phyloP scores from a whole-genome alignment of 2,329 filamentous ascomycete species.

The Diaporthe sp. region DNA sequence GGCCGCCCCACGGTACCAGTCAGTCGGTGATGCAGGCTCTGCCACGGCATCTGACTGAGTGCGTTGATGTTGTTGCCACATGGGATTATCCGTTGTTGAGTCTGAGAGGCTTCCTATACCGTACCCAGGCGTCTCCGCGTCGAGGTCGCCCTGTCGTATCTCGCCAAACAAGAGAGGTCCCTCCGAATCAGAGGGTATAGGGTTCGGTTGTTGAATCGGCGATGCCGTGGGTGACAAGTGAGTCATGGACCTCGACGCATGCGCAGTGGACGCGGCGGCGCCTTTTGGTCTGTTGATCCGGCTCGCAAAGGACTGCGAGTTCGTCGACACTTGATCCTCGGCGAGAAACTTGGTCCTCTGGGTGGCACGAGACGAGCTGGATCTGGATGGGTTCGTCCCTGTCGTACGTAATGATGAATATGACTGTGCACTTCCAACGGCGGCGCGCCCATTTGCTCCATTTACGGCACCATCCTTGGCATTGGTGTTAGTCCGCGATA shows the following conservation, averaged over 20 bases:
- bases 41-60: slow-evolving; percentile 69
- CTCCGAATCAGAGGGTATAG: slow-evolving; percentile 47
- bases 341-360: slow-evolving; percentile 63
- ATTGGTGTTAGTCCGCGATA: slow-evolving; percentile 52
- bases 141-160: slow-evolving; percentile 72
- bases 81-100: slow-evolving; percentile 72
- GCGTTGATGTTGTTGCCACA: slow-evolving; percentile 59
- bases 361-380: slow-evolving; percentile 51
- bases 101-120: slow-evolving; percentile 80
- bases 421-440: slow-evolving; percentile 53
- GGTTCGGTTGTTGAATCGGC: slow-evolving; percentile 46
- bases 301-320: slow-evolving; percentile 71
- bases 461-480: slow-evolving; percentile 51
- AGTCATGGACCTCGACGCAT: slow-evolving; percentile 60
- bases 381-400: slow-evolving; percentile 47
- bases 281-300: slow-evolving; percentile 68
- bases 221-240: slow-evolving; percentile 55
- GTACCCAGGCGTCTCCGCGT: slow-evolving; percentile 67
- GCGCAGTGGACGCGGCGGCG: slow-evolving; percentile 51
- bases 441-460: slow-evolving; percentile 52
- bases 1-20: slow-evolving; percentile 69
- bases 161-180: slow-evolving; percentile 81
- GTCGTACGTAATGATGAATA: slow-evolving; percentile 59
- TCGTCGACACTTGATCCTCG: slow-evolving; percentile 67
- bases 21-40: slow-evolving; percentile 75